phyloP scores from a whole-genome alignment of 495 filamentous ascomycete species.

The Aspergillus coremiiformis region DNA sequence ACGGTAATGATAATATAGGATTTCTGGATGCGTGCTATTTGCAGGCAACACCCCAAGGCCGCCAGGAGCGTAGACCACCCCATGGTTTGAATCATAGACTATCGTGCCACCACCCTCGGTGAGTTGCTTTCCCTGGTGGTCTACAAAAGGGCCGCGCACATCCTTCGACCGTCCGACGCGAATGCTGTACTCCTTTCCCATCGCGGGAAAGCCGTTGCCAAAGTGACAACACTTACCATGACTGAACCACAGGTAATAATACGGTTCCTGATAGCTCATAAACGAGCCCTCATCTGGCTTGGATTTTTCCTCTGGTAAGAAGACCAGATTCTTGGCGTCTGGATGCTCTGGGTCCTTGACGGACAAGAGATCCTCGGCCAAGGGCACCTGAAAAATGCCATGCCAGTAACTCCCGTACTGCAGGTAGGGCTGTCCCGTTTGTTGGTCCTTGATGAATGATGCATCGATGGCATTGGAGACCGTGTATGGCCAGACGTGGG shows the following conservation, averaged over 20 bases:
- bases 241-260: conserved; percentile 68
- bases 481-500: conserved; percentile 43
- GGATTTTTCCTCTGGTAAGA: conserved; percentile 20
- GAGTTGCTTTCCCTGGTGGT: conserved; percentile 24
- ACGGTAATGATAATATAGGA: conserved; percentile 45
- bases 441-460: conserved; percentile 47
- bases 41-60: conserved; percentile 34
- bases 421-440: conserved; percentile 45
- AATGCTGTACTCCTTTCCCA: conserved; percentile 56
- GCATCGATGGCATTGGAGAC: conserved; percentile 68
- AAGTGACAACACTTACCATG: conserved; percentile 61
- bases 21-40: conserved; percentile 26
- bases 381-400: conserved; percentile 58
- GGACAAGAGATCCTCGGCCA: conserved; percentile 41
- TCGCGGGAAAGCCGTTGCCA: conserved; percentile 33
- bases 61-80: conserved; percentile 41
- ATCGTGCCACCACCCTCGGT: conserved; percentile 35
- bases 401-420: conserved; percentile 68
- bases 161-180: conserved; percentile 34
- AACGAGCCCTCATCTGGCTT: conserved; percentile 55
- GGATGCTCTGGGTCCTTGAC: conserved; percentile 26
- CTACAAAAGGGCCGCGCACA: conserved; percentile 37
- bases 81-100: conserved; percentile 41
- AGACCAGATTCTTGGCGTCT: conserved; percentile 44
- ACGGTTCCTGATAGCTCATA: conserved; percentile 49